These are phyloP conservation scores for Bidens hawaiensis DNA, from an alignment of 140 eudicot species.

Conservation along the genomic window DNA sequence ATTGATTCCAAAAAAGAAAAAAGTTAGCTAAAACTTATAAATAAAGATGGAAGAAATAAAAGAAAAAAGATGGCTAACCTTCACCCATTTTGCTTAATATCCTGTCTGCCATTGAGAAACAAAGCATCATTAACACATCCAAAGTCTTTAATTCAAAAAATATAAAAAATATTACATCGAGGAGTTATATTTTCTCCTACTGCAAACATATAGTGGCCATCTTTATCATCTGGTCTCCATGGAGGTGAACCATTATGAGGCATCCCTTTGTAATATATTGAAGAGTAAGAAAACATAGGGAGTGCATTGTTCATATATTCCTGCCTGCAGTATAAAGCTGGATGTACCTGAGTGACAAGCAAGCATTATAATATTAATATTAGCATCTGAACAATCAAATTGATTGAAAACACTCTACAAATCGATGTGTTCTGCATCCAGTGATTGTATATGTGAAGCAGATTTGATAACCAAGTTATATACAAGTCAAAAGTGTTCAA, in stretches of 20 bases:
- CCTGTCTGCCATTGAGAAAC: slow-evolving; percentile 58
- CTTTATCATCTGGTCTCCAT: slow-evolving; percentile 89
- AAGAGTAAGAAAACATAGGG: neutral
- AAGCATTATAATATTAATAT: no score
- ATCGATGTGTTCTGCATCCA: slow-evolving; percentile 10
- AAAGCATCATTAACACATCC: slow-evolving; percentile 5
- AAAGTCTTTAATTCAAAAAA: neutral
- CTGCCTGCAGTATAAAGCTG: no score
- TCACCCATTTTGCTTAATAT: slow-evolving; percentile 98
- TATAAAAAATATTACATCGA: slow-evolving; percentile 54
- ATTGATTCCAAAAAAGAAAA: neutral
- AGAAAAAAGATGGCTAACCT: slow-evolving; percentile 55
- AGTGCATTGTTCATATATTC: no score
- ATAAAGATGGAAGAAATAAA: neutral
- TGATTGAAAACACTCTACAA: neutral
- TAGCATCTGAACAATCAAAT: neutral
- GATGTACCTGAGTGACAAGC: no score
- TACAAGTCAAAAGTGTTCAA: neutral
- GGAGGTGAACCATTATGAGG: slow-evolving; percentile 85
- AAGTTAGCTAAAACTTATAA: neutral
- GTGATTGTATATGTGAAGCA: neutral
- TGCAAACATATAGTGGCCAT: slow-evolving; percentile 62
- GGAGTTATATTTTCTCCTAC: slow-evolving; percentile 10
- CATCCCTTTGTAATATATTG: slow-evolving; percentile 44
- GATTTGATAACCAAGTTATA: slow-evolving; percentile 9